A percentile compares a stretch with the other conserved stretches of the same genome.
These are phyloP conservation scores for Isabelozyma rhagii DNA, from an alignment of 805 yeast species.

Conservation along the genomic window DNA sequence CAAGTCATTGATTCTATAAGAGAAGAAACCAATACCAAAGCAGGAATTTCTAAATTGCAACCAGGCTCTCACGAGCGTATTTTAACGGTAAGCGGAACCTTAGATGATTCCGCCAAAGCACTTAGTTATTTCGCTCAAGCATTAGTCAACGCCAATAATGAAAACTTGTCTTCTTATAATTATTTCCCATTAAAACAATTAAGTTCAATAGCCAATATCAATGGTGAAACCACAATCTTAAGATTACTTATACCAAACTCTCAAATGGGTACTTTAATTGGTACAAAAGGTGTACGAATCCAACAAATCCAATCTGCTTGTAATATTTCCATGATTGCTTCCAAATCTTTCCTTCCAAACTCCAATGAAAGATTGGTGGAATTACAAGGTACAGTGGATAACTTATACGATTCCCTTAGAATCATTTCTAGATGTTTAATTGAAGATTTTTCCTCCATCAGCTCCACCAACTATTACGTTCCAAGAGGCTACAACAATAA, in stretches of 20 bases:
- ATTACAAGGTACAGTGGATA: constrained; percentile 72
- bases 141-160: constrained; percentile 43
- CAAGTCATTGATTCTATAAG: constrained; percentile 72
- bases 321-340: constrained; percentile 79
- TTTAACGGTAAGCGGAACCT: constrained; percentile 70
- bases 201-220: constrained; percentile 48
- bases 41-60: constrained; percentile 79
- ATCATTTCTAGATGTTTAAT: constrained; percentile 67
- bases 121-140: constrained; percentile 68
- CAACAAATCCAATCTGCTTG: constrained; percentile 69
- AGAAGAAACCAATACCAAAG: constrained; percentile 72
- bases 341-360: constrained; percentile 76
- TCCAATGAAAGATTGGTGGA: constrained; percentile 86
- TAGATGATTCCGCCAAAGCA: constrained; percentile 68
- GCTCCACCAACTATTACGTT: constrained; percentile 61
- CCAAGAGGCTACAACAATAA: constrained; percentile 36
- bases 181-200: constrained; percentile 61
- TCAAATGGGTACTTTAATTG: constrained; percentile 87
- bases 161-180: constrained; percentile 37
- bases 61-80: constrained; percentile 83
- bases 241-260: constrained; percentile 77
- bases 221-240: constrained; percentile 52
- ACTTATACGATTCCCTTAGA: constrained; percentile 55
- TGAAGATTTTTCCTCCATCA: constrained; percentile 68
- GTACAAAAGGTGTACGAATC: constrained; percentile 77